A percentile compares a stretch with the other conserved stretches of the same genome.
These are phyloP conservation scores for Citrus sp. DNA, from an alignment of 345 rosid genomes.

Conservation along the genomic window DNA sequence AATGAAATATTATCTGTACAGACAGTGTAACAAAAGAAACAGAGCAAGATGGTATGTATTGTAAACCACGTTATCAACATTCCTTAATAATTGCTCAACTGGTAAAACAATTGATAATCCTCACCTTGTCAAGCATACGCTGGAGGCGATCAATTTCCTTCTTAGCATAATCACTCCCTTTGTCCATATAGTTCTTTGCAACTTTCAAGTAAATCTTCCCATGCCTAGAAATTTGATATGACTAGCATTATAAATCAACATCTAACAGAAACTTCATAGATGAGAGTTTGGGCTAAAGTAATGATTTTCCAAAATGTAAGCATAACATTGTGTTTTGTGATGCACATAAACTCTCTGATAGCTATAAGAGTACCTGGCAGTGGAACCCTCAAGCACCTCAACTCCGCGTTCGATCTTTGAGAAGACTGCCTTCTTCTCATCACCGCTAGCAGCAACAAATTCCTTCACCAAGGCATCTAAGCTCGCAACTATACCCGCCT, in stretches of 20 bases:
- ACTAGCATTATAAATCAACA: neutral
- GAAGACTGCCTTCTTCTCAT: slow-evolving; percentile 67
- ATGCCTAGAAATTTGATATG: slow-evolving; percentile 36
- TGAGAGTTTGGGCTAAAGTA: neutral
- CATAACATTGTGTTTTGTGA: neutral
- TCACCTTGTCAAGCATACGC: slow-evolving; percentile 84
- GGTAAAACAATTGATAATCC: neutral
- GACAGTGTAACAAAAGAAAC: no score
- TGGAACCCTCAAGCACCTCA: slow-evolving; percentile 62
- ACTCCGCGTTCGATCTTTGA: slow-evolving; percentile 74
- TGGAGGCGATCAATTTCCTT: slow-evolving; percentile 79
- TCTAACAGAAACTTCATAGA: neutral
- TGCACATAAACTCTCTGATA: neutral
- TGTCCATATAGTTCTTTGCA: slow-evolving; percentile 68
- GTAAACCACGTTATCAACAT: neutral
- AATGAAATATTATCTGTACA: no score
- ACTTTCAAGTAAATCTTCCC: slow-evolving; percentile 81
- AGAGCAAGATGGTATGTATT: neutral
- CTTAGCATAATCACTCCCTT: slow-evolving; percentile 73
- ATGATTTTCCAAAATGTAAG: neutral
- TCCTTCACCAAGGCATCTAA: slow-evolving; percentile 80
- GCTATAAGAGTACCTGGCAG: slow-evolving; percentile 45
- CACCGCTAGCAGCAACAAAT: slow-evolving; percentile 66
- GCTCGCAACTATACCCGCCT: slow-evolving; percentile 90
- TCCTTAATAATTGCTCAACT: neutral